Conservation (phyloP, 179 eudicot species). For the Carnegiea gigantea region DNA sequence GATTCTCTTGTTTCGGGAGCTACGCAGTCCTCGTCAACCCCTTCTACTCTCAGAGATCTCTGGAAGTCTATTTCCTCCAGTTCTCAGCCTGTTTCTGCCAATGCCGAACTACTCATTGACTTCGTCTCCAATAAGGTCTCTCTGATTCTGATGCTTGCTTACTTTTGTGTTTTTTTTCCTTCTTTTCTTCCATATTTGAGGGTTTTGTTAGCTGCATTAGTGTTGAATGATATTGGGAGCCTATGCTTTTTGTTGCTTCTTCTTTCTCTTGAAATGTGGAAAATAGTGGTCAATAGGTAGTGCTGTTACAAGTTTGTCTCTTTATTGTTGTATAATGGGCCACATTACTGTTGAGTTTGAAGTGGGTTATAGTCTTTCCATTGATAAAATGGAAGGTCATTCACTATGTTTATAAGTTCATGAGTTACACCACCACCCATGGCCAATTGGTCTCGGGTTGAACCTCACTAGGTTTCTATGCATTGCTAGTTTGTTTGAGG, state of each 20-base stretch:
- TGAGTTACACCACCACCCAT: no score
- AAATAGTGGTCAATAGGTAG: neutral
- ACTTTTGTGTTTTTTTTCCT: no score
- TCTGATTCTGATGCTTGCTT: constrained; percentile 2
- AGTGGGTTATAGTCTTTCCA: no score
- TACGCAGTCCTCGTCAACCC: constrained; percentile 36
- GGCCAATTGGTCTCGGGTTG: no score
- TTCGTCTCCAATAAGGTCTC: constrained; percentile 72
- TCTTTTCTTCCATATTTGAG: neutral
- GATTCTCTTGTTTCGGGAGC: constrained; percentile 35
- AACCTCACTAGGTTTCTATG: no score
- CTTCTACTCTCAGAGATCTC: constrained; percentile 60
- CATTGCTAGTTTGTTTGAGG: no score
- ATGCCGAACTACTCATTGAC: constrained; percentile 73
- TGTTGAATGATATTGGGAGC: neutral
- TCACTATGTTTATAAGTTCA: no score
- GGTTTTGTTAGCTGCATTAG: neutral
- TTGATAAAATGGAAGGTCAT: no score
- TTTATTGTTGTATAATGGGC: neutral
- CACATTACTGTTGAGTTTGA: neutral
- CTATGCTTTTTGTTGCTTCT: neutral
- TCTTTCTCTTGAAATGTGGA: neutral
- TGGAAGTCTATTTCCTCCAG: constrained; percentile 51
- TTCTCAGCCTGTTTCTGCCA: constrained; percentile 39
- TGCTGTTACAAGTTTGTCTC: neutral